These are phyloP conservation scores for Cucurbita ficifolia DNA, from an alignment of 306 rosid genomes.

Conservation along the genomic window DNA sequence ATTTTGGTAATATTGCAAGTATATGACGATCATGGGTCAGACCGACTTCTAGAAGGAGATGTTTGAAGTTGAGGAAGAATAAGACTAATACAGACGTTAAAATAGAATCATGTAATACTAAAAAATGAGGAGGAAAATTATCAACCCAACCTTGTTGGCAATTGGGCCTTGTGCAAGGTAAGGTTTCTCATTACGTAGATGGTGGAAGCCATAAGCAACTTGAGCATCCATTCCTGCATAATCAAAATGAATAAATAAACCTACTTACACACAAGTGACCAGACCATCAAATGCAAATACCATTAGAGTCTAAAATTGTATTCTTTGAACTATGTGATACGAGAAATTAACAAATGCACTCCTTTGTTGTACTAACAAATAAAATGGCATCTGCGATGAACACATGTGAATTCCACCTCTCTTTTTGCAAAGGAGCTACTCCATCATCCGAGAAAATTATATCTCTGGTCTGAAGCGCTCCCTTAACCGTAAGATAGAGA, in stretches of 20 bases:
- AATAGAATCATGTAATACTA: neutral
- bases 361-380: neutral
- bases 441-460: neutral
- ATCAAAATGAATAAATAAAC: slow-evolving; percentile 3
- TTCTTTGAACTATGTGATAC: neutral
- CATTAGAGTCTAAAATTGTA: neutral
- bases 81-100: neutral
- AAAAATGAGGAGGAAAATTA: neutral
- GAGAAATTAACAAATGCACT: neutral
- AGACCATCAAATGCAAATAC: neutral
- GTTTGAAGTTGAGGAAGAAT: neutral
- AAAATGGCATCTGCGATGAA: neutral
- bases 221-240: slow-evolving; percentile 95
- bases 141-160: slow-evolving; percentile 61
- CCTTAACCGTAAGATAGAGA: no score
- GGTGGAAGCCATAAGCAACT: slow-evolving; percentile 95
- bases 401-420: neutral
- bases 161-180: slow-evolving; percentile 88
- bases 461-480: no score
- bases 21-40: no score
- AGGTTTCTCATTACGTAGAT: slow-evolving; percentile 80
- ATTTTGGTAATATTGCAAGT: no score
- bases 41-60: no score
- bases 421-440: neutral
- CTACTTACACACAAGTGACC: neutral